Conservation (phyloP, 1,139 yeast genomes). For the Taphrina pruni region DNA sequence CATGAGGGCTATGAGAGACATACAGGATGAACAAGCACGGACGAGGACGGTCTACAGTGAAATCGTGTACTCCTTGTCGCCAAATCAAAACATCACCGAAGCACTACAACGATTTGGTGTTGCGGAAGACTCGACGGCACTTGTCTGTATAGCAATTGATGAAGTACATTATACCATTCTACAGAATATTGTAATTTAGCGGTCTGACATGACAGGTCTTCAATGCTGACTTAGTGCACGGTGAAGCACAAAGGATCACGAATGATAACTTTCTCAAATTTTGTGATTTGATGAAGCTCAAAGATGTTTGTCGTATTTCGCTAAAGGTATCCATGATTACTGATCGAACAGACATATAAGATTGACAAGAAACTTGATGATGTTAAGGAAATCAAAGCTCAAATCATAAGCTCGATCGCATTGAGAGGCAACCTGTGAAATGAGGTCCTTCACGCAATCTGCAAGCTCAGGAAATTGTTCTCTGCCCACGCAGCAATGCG, state of each 20-base stretch:
- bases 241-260: not conserved
- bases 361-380: slow-evolving; percentile 13
- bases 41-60: slow-evolving; percentile 63
- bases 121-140: slow-evolving; percentile 51
- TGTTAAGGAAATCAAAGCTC: slow-evolving; percentile 18
- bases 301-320: not conserved
- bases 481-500: too few species aligned
- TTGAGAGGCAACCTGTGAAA: slow-evolving; percentile 14
- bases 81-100: slow-evolving; percentile 60
- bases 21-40: slow-evolving; percentile 54
- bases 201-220: slow-evolving; percentile 1
- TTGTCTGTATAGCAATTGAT: slow-evolving; percentile 55
- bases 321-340: not conserved
- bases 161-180: slow-evolving; percentile 38
- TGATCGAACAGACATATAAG: slow-evolving; percentile 13
- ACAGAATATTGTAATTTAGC: not conserved
- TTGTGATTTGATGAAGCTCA: slow-evolving; percentile 4
- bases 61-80: slow-evolving; percentile 60
- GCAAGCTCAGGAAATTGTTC: too few species aligned
- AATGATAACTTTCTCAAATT: not conserved
- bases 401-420: slow-evolving; percentile 9
- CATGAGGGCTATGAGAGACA: slow-evolving; percentile 59
- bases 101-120: slow-evolving; percentile 59
- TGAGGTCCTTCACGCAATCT: too few species aligned
- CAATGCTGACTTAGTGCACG: not conserved